Percentiles rank a stretch among this genome's conserved stretches.
Evolutionary conservation across 2,329 filamentous ascomycete species (phyloP).

Genomic region (Penicillium janthinellum): DNA sequence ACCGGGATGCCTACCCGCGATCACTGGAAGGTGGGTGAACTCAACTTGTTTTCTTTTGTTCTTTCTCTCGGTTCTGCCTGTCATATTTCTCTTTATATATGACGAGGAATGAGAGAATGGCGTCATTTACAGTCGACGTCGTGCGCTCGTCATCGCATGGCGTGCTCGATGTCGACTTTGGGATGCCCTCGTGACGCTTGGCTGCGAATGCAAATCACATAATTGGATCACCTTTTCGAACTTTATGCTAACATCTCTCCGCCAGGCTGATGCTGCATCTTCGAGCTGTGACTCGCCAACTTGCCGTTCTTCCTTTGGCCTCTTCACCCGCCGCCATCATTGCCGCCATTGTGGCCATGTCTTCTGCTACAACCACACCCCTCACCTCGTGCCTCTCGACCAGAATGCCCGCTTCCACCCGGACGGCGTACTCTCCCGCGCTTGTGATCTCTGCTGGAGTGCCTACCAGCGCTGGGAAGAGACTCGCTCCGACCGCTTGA

Average conservation of each 20-base stretch:
- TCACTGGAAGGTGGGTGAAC: constrained; percentile 64
- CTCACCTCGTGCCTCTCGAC: constrained; percentile 60
- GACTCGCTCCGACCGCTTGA: constrained; percentile 50
- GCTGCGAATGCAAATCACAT: background rate
- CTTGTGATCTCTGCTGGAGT: constrained; percentile 63
- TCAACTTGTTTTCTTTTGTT: background rate
- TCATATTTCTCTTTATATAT: constrained; percentile 25
- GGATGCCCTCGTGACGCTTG: too few relatives aligned
- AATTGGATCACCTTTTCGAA: background rate
- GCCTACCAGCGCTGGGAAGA: constrained; percentile 62
- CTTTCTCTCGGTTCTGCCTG: background rate
- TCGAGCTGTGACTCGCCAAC: constrained; percentile 59
- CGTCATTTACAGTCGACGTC: constrained; percentile 26
- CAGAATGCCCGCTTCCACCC: constrained; percentile 67
- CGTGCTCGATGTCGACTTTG: constrained; percentile 24
- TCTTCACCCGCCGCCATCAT: constrained; percentile 66
- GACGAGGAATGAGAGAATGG: constrained; percentile 13
- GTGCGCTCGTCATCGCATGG: constrained; percentile 30
- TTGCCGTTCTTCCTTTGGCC: constrained; percentile 61
- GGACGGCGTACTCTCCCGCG: constrained; percentile 56
- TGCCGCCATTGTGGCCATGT: constrained; percentile 68
- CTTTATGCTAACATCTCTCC: constrained; percentile 18
- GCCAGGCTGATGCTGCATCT: constrained; percentile 60
- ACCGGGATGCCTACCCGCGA: constrained; percentile 62
- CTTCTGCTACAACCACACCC: constrained; percentile 63